phyloP scores from a whole-genome alignment of 371 early-diverging fungal genomes.

The Mucor sp. region DNA sequence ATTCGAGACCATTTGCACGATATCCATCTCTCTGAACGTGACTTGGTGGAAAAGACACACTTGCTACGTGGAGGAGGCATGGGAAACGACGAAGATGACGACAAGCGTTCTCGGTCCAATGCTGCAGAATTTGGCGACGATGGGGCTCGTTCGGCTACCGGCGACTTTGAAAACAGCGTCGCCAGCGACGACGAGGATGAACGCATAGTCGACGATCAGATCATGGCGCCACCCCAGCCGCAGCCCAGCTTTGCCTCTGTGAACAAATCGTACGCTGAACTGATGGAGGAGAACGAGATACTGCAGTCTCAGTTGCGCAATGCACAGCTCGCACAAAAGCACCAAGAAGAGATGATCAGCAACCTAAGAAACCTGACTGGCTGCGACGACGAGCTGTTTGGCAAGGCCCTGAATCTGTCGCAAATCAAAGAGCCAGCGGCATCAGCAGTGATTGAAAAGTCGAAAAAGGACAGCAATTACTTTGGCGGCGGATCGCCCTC shows the following conservation, averaged over 20 bases:
- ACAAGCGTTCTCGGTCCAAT: constrained; percentile 48
- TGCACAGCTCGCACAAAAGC: constrained; percentile 42
- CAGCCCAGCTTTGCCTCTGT: constrained; percentile 51
- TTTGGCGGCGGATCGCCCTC: background rate
- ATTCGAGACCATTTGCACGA: constrained; percentile 24
- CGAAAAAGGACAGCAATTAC: background rate
- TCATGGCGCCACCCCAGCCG: constrained; percentile 54
- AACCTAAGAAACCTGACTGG: constrained; percentile 40
- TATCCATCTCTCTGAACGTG: constrained; percentile 11
- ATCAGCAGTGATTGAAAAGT: background rate
- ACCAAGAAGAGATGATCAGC: constrained; percentile 44
- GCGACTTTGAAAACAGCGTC: constrained; percentile 44
- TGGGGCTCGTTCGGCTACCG: constrained; percentile 44
- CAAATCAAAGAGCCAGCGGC: constrained; percentile 15
- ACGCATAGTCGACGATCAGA: constrained; percentile 45
- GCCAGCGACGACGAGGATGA: constrained; percentile 34
- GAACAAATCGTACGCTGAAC: constrained; percentile 48
- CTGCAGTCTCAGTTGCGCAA: constrained; percentile 42
- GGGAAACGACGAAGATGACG: constrained; percentile 36
- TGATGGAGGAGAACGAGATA: constrained; percentile 54
- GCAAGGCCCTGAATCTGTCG: constrained; percentile 37
- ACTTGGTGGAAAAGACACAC: constrained; percentile 4
- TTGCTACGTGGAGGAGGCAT: constrained; percentile 14
- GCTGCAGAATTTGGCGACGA: constrained; percentile 59
- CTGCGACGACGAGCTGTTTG: constrained; percentile 40